These are phyloP conservation scores for Artemisia tridentata DNA, from an alignment of 129 eudicot species.

Conservation along the genomic window DNA sequence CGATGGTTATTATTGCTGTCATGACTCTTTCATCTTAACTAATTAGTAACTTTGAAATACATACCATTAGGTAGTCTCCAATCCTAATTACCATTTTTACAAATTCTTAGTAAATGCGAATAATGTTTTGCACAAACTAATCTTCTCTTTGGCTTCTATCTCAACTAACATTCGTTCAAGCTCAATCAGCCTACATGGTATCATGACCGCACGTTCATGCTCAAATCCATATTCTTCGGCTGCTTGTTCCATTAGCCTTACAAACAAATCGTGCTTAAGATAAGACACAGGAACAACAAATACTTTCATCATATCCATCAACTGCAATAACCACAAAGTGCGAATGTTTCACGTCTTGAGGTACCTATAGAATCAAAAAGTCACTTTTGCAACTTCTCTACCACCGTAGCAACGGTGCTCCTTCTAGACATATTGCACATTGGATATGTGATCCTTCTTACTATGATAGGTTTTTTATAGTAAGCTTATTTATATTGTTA, in stretches of 20 bases:
- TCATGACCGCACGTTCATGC: conserved; percentile 25
- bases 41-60: not conserved
- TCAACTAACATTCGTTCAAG: conserved; percentile 24
- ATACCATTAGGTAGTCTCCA: not conserved
- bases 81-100: not conserved
- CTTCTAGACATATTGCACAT: conserved; percentile 20
- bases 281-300: conserved; percentile 31
- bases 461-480: not conserved
- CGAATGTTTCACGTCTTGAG: conserved; percentile 28
- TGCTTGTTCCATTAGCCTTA: conserved; percentile 25
- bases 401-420: conserved; percentile 3
- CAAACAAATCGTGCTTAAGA: conserved; percentile 21
- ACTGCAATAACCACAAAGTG: conserved; percentile 32
- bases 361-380: conserved; percentile 2
- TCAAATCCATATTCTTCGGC: conserved; percentile 29
- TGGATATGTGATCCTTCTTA: not conserved
- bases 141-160: conserved; percentile 14
- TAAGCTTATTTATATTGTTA: conserved; percentile 14
- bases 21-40: no score
- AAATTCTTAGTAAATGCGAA: not conserved
- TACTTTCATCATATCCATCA: conserved; percentile 23
- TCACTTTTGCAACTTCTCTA: conserved; percentile 26
- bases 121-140: conserved; percentile 11
- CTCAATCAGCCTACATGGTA: conserved; percentile 33
- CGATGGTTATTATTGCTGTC: no score